A percentile compares a stretch with the other conserved stretches of the same genome.
phyloP scores from a whole-genome alignment of 495 filamentous ascomycete genomes.

The Aspergillus biplanus region DNA sequence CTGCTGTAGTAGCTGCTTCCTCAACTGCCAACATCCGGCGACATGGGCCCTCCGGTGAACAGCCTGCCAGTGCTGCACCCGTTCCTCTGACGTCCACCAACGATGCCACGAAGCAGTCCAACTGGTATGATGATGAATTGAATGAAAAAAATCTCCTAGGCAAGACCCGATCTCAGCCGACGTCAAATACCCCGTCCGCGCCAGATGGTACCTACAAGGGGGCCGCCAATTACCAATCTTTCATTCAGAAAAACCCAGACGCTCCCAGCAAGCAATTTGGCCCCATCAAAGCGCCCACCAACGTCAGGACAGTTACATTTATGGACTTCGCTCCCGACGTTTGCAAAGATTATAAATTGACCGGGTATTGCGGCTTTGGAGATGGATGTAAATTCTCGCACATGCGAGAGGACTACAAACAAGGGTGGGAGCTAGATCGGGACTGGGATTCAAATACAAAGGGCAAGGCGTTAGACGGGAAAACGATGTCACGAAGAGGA shows the following conservation, averaged over 20 bases:
- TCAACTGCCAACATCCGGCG: constrained; percentile 43
- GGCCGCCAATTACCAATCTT: constrained; percentile 68
- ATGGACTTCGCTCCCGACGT: constrained; percentile 93
- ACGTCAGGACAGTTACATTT: constrained; percentile 86
- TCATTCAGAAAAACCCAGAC: constrained; percentile 82
- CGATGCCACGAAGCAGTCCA: constrained; percentile 90
- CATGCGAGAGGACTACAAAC: constrained; percentile 82
- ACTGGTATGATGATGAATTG: constrained; percentile 82
- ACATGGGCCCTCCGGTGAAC: constrained; percentile 52
- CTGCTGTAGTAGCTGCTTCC: constrained; percentile 61
- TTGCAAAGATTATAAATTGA: constrained; percentile 94
- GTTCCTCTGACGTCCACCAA: constrained; percentile 64
- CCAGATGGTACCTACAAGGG: constrained; percentile 79
- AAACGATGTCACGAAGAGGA: constrained; percentile 59
- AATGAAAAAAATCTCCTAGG: constrained; percentile 67
- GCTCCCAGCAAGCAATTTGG: constrained; percentile 73
- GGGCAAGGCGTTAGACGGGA: constrained; percentile 68
- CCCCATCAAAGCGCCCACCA: constrained; percentile 85
- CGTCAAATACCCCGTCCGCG: constrained; percentile 28
- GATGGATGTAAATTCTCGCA: constrained; percentile 68
- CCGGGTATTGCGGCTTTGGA: constrained; percentile 51
- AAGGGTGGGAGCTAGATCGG: constrained; percentile 91
- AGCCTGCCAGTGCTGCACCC: constrained; percentile 55
- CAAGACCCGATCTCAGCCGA: constrained; percentile 52
- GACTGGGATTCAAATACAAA: constrained; percentile 90